Conservation (phyloP, 495 filamentous ascomycete species). For the Neurospora tetrasperma region DNA sequence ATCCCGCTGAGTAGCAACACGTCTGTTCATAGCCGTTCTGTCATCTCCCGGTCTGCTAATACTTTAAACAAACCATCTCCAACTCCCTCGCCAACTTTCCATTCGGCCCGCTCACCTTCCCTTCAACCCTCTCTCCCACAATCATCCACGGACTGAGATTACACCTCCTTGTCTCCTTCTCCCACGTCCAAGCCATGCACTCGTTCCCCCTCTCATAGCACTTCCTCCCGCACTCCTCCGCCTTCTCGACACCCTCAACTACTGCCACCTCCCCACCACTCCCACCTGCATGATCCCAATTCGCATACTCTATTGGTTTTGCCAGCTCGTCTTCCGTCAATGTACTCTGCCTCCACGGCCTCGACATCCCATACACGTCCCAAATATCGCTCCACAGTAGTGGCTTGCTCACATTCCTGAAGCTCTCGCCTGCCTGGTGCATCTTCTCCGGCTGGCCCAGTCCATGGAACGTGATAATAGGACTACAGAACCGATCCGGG, state of each 20-base stretch:
- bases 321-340: slow-evolving; percentile 18
- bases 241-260: slow-evolving; percentile 15
- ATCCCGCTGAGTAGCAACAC: not conserved
- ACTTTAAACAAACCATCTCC: slow-evolving; percentile 8
- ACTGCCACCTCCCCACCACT: slow-evolving; percentile 22
- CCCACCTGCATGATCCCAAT: slow-evolving; percentile 28
- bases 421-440: slow-evolving; percentile 25
- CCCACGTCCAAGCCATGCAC: slow-evolving; percentile 39
- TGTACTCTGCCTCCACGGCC: slow-evolving; percentile 20
- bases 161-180: slow-evolving; percentile 20
- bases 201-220: not conserved
- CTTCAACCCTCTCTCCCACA: slow-evolving; percentile 23
- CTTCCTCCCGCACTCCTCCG: slow-evolving; percentile 8
- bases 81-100: slow-evolving; percentile 4
- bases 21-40: not conserved
- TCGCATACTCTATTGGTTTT: slow-evolving; percentile 18
- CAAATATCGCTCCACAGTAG: slow-evolving; percentile 32
- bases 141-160: slow-evolving; percentile 34
- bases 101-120: slow-evolving; percentile 12
- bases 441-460: slow-evolving; percentile 24
- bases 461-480: slow-evolving; percentile 32
- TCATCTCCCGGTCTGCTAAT: not conserved
- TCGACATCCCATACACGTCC: slow-evolving; percentile 24
- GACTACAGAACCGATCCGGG: slow-evolving; percentile 31
- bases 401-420: slow-evolving; percentile 22